Conservation (phyloP, 768 basidiomycete species). For the Strobilomyces dryophilus region DNA sequence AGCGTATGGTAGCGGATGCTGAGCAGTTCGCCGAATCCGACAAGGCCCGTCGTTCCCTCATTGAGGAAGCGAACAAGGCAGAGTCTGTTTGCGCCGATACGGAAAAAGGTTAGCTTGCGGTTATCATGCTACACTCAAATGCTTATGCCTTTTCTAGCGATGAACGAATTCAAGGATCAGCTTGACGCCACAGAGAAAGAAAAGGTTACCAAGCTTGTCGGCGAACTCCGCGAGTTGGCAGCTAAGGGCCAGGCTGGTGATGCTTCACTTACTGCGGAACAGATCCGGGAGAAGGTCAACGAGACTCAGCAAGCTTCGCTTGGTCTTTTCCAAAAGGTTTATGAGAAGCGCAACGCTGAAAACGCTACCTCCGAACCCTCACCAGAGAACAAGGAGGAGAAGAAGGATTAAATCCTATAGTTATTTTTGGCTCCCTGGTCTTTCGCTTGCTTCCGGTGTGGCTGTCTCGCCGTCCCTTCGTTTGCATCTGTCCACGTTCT, state of each 20-base stretch:
- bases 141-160: conserved; percentile 46
- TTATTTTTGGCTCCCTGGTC: neutral
- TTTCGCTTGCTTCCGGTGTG: conserved; percentile 11
- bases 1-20: conserved; percentile 93
- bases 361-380: conserved; percentile 44
- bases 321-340: conserved; percentile 96
- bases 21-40: conserved; percentile 93
- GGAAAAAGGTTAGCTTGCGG: conserved; percentile 70
- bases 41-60: conserved; percentile 80
- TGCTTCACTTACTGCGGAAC: conserved; percentile 72
- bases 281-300: conserved; percentile 87
- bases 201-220: conserved; percentile 84
- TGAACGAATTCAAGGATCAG: conserved; percentile 98
- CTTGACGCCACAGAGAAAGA: conserved; percentile 90
- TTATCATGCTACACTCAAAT: neutral
- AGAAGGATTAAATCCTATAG: conserved; percentile 66
- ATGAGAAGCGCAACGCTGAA: conserved; percentile 88
- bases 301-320: conserved; percentile 95
- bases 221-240: conserved; percentile 85
- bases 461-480: conserved; percentile 21
- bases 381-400: conserved; percentile 56
- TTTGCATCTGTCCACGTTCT: conserved; percentile 16
- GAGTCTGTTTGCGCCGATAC: conserved; percentile 93
- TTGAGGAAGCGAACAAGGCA: conserved; percentile 96
- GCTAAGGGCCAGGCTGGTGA: conserved; percentile 89